These are phyloP conservation scores for Solanum rostratum DNA, from an alignment of 257 asterid genomes.

Conservation along the genomic window DNA sequence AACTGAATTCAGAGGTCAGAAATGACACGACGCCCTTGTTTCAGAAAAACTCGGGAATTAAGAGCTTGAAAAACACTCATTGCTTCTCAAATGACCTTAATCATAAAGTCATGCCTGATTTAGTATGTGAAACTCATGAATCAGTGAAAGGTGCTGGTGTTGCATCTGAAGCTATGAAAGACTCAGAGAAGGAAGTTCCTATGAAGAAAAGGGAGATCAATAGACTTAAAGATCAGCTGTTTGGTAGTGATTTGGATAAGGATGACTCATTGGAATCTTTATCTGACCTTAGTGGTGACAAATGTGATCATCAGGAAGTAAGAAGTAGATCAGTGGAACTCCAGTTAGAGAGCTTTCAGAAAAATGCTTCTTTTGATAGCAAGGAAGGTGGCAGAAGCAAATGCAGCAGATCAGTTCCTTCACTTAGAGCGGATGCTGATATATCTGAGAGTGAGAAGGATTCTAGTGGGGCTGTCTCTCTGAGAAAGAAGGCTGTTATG, in stretches of 20 bases:
- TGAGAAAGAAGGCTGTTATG: constrained; percentile 1
- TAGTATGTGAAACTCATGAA: constrained; percentile 10
- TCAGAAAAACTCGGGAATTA: constrained; percentile 23
- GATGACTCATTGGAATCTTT: constrained; percentile 5
- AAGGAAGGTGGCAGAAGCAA: constrained; percentile 4
- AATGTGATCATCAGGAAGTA: constrained; percentile 6
- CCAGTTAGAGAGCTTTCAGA: constrained; percentile 1
- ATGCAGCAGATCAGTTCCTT: background rate
- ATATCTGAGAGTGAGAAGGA: constrained; percentile 5
- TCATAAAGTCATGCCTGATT: constrained; percentile 18
- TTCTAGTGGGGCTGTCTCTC: background rate
- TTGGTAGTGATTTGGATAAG: constrained; percentile 8
- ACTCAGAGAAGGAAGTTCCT: constrained; percentile 18
- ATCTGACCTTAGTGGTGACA: constrained; percentile 5
- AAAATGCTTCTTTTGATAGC: background rate
- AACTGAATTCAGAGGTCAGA: constrained; percentile 18
- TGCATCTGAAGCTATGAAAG: constrained; percentile 8
- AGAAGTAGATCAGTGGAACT: constrained; percentile 6
- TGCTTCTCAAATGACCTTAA: constrained; percentile 18
- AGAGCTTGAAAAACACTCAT: constrained; percentile 20
- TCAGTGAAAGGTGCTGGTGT: constrained; percentile 10
- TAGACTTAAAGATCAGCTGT: constrained; percentile 18
- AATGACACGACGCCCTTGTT: constrained; percentile 10
- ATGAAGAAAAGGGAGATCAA: constrained; percentile 27
- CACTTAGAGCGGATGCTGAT: constrained; percentile 2